Conservation (phyloP, 768 basidiomycete species). For the Phanerodontia chrysosporium region DNA sequence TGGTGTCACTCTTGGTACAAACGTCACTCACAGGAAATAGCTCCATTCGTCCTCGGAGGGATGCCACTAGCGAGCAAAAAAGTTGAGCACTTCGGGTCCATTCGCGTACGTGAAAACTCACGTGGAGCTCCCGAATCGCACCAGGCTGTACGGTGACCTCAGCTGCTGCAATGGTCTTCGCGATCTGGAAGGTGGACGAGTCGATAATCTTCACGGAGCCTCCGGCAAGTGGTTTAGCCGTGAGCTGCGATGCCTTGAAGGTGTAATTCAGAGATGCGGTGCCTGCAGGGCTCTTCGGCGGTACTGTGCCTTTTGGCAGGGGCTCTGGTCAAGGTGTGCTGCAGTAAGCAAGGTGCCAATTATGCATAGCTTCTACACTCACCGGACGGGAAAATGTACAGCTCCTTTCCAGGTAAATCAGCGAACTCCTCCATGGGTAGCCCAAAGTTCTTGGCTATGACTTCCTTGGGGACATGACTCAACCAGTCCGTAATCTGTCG, state of each 20-base stretch:
- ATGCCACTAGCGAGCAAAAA: slow-evolving; percentile 46
- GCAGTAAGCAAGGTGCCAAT: not conserved
- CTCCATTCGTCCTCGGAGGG: slow-evolving; percentile 64
- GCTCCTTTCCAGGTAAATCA: slow-evolving; percentile 22
- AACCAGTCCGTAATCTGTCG: slow-evolving; percentile 28
- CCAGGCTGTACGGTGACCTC: slow-evolving; percentile 57
- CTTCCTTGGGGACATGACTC: slow-evolving; percentile 30
- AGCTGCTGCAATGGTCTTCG: slow-evolving; percentile 50
- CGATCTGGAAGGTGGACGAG: slow-evolving; percentile 46
- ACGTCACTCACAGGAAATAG: slow-evolving; percentile 19
- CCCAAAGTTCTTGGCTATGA: slow-evolving; percentile 31
- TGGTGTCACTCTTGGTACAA: not conserved
- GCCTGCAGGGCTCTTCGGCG: slow-evolving; percentile 41
- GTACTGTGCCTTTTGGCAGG: slow-evolving; percentile 28
- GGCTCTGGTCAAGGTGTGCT: slow-evolving; percentile 16
- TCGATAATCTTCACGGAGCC: slow-evolving; percentile 39
- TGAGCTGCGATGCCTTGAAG: slow-evolving; percentile 43
- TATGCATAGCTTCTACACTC: not conserved
- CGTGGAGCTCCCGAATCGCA: slow-evolving; percentile 32
- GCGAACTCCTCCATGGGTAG: slow-evolving; percentile 21
- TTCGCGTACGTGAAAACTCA: slow-evolving; percentile 2
- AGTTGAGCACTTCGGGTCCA: not conserved
- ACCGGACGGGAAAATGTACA: slow-evolving; percentile 28
- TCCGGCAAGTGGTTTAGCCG: slow-evolving; percentile 40
- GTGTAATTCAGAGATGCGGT: slow-evolving; percentile 41